phyloP scores from a whole-genome alignment of 495 filamentous ascomycete genomes.

The Xylaria cubensis region DNA sequence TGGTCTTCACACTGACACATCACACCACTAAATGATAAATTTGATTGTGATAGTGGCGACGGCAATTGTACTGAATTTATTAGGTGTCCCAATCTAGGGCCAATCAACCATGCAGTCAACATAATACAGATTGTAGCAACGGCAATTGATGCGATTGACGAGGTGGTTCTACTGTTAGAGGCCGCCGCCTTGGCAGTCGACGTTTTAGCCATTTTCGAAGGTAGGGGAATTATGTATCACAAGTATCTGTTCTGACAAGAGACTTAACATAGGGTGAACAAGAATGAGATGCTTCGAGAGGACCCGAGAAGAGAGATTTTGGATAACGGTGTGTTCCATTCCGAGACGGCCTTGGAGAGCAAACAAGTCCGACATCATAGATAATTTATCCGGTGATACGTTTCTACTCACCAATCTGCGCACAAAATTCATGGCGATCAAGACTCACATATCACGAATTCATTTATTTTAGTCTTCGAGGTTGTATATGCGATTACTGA shows the following conservation, averaged over 20 bases:
- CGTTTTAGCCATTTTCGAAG: slow-evolving; percentile 16
- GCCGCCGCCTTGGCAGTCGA: background rate
- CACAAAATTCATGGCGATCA: background rate
- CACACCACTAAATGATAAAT: slow-evolving; percentile 10
- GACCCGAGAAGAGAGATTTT: background rate
- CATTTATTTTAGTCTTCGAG: background rate
- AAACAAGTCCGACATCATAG: background rate
- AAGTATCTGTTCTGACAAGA: background rate
- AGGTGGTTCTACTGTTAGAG: background rate
- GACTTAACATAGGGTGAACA: background rate
- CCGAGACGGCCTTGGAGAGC: background rate
- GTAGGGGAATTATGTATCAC: background rate
- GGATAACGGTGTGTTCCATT: slow-evolving; percentile 1
- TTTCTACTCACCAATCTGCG: background rate
- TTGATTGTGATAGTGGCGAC: background rate
- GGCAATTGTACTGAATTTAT: background rate
- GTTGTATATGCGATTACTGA: background rate
- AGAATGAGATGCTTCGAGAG: background rate
- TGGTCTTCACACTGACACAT: slow-evolving; percentile 15
- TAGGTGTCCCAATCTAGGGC: background rate
- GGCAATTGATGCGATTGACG: background rate
- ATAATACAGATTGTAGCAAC: background rate
- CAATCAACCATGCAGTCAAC: background rate
- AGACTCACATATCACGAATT: background rate
- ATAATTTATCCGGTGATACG: slow-evolving; percentile 17